Percentiles rank a stretch among this genome's conserved stretches.
Conservation (phyloP, 352 stramenopile genomes). For the Saprolegnia parasitica region DNA sequence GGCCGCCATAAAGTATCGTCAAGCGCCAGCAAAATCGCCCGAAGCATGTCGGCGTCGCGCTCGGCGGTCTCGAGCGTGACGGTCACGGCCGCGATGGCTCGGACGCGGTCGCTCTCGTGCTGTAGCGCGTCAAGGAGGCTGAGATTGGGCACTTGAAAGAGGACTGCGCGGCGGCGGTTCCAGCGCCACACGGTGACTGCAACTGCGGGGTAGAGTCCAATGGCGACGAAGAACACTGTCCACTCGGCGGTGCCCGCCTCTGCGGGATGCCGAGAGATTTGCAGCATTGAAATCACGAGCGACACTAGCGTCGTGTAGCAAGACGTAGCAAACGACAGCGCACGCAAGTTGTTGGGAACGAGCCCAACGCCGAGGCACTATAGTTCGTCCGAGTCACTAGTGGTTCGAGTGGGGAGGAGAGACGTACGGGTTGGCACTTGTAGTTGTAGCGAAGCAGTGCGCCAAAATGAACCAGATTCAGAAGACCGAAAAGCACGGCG, state of each 20-base stretch:
- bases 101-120: neutral
- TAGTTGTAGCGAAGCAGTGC: constrained; percentile 21
- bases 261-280: neutral
- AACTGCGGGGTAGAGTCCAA: neutral
- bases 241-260: neutral
- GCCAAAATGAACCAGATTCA: constrained; percentile 19
- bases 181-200: constrained; percentile 10
- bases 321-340: constrained; percentile 23
- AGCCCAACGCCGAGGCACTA: constrained; percentile 19
- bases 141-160: constrained; percentile 19
- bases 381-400: too few relatives aligned
- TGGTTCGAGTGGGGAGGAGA: too few relatives aligned
- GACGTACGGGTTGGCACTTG: too few relatives aligned
- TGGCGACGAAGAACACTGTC: neutral
- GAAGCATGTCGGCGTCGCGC: too few relatives aligned
- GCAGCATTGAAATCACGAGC: neutral
- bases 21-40: too few relatives aligned
- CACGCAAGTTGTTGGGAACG: constrained; percentile 19
- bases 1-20: too few relatives aligned
- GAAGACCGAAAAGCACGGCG: neutral
- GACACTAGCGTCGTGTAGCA: constrained; percentile 8
- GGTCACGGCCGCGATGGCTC: constrained; percentile 14
- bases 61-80: constrained; percentile 14
- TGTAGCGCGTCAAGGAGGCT: neutral
- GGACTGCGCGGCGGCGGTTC: neutral